Evolutionary conservation across 257 asterid species (phyloP).

Genomic region (Nicotiana otophora): DNA sequence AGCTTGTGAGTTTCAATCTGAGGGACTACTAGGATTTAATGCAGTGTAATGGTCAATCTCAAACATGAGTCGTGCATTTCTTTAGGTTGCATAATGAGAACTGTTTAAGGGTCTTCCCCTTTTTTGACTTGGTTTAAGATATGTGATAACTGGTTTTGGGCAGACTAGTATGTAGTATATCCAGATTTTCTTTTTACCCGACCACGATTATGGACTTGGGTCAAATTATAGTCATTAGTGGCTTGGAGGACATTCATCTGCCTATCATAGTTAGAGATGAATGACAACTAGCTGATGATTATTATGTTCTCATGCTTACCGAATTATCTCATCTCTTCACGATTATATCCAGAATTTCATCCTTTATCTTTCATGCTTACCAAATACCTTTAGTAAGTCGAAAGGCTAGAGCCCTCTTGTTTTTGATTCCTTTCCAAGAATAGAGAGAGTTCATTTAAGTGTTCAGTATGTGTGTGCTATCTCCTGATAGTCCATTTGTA

Average conservation of each 20-base stretch:
- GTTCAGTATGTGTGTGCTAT: neutral
- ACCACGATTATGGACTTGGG: neutral
- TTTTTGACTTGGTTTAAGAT: neutral
- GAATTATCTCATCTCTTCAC: neutral
- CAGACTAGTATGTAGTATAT: neutral
- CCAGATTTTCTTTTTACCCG: neutral
- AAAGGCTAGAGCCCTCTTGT: neutral
- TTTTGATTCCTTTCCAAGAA: neutral
- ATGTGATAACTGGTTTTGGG: neutral
- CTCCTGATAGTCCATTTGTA: neutral
- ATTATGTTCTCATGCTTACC: neutral
- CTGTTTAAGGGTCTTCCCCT: neutral
- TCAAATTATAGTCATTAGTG: neutral
- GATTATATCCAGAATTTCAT: neutral
- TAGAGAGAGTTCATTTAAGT: neutral
- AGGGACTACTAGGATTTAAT: neutral
- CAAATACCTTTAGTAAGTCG: neutral
- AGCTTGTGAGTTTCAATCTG: neutral
- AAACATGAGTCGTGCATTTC: neutral
- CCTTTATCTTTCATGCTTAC: neutral
- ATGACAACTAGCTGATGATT: neutral
- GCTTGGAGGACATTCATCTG: neutral
- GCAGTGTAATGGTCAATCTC: neutral
- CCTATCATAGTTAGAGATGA: neutral
- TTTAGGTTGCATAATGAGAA: neutral